phyloP scores from a whole-genome alignment of 345 rosid genomes.

The Cardamine occulta region DNA sequence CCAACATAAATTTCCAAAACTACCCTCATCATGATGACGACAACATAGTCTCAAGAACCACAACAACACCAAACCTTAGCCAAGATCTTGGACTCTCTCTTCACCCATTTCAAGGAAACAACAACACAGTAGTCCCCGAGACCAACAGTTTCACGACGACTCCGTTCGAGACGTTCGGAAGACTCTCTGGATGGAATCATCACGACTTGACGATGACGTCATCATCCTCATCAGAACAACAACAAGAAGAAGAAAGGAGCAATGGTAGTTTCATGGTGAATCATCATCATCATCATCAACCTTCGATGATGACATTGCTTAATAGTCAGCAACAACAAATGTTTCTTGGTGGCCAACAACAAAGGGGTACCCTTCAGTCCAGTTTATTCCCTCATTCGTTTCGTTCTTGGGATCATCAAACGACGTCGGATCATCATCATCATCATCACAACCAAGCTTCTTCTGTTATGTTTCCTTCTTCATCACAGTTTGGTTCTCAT shows the following conservation, averaged over 20 bases:
- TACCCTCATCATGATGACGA: constrained; percentile 51
- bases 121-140: constrained; percentile 37
- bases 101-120: constrained; percentile 53
- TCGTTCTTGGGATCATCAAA: constrained; percentile 63
- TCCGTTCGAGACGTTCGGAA: constrained; percentile 48
- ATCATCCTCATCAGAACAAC: constrained; percentile 45
- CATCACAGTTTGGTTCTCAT: constrained; percentile 58
- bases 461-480: constrained; percentile 50
- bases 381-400: constrained; percentile 55
- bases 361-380: constrained; percentile 94
- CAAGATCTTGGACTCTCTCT: constrained; percentile 76
- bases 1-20: constrained; percentile 50
- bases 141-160: constrained; percentile 35
- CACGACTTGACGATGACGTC: constrained; percentile 45
- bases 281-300: constrained; percentile 45
- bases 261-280: constrained; percentile 49
- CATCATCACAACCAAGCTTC: constrained; percentile 49
- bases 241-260: constrained; percentile 46
- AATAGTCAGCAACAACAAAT: constrained; percentile 49
- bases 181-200: constrained; percentile 56
- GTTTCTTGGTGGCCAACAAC: constrained; percentile 55
- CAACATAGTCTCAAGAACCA: constrained; percentile 53
- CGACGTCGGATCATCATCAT: constrained; percentile 51
- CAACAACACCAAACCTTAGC: constrained; percentile 48
- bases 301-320: constrained; percentile 45